Evolutionary conservation across 2,329 filamentous ascomycete species (phyloP).

Genomic region (Cercospora janseana): DNA sequence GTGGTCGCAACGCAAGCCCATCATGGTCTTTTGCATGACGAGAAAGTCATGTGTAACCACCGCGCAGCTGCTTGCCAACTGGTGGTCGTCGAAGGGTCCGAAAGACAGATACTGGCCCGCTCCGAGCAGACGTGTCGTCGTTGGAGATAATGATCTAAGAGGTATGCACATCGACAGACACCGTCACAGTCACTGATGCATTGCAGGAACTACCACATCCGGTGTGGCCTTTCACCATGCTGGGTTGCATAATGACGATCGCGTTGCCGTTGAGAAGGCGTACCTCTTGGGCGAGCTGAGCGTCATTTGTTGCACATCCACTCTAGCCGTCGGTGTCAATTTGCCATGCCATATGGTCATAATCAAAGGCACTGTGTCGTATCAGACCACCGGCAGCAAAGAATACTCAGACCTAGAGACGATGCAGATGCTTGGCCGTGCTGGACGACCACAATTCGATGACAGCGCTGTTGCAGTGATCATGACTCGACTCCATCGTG

Average conservation of each 20-base stretch:
- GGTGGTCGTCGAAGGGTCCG: constrained; percentile 57
- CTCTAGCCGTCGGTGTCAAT: constrained; percentile 79
- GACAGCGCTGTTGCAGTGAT: constrained; percentile 73
- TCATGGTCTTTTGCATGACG: constrained; percentile 81
- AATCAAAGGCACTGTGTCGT: constrained; percentile 73
- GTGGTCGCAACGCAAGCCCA: constrained; percentile 69
- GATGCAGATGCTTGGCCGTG: constrained; percentile 87
- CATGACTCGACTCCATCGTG: constrained; percentile 67
- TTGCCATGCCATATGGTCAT: constrained; percentile 64
- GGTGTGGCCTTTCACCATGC: constrained; percentile 84
- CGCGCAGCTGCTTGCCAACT: constrained; percentile 64
- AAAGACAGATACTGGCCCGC: constrained; percentile 62
- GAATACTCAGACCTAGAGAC: constrained; percentile 81
- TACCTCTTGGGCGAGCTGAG: constrained; percentile 70
- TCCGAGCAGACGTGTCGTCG: constrained; percentile 52
- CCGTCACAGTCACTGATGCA: background rate
- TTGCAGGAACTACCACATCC: constrained; percentile 27
- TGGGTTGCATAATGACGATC: constrained; percentile 65
- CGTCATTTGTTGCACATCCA: constrained; percentile 85
- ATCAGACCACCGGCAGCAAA: constrained; percentile 52
- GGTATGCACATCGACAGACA: constrained; percentile 38
- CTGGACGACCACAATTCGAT: constrained; percentile 81
- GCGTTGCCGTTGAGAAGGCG: constrained; percentile 62
- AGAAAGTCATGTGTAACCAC: constrained; percentile 67
- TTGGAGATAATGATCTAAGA: constrained; percentile 61